A percentile compares a stretch with the other conserved stretches of the same genome.
Conservation (phyloP, 2,329 filamentous ascomycete species). For the Colletotrichum incanum region DNA sequence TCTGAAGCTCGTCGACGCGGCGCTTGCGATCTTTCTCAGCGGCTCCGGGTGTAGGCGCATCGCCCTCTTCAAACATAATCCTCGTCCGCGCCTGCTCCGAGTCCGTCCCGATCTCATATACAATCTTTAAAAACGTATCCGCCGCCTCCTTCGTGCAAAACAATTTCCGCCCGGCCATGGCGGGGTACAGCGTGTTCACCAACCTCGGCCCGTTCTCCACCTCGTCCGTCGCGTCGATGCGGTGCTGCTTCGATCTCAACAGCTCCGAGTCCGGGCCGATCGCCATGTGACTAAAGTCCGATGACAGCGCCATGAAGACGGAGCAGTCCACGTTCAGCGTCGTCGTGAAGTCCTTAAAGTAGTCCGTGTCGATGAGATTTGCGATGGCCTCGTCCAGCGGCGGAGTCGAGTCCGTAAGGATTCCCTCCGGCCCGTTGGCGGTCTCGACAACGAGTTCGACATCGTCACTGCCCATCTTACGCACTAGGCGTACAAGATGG, state of each 20-base stretch:
- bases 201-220: conserved; percentile 44
- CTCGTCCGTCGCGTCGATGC: conserved; percentile 55
- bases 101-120: conserved; percentile 55
- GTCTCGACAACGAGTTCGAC: conserved; percentile 54
- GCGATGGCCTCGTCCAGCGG: conserved; percentile 48
- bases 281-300: conserved; percentile 56
- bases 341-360: conserved; percentile 52
- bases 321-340: conserved; percentile 60
- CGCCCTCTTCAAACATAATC: conserved; percentile 48
- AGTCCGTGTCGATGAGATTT: conserved; percentile 50
- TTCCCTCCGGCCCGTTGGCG: conserved; percentile 42
- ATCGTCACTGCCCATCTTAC: conserved; percentile 48
- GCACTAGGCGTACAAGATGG: conserved; percentile 51
- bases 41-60: conserved; percentile 25
- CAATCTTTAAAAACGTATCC: conserved; percentile 55
- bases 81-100: conserved; percentile 55
- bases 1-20: conserved; percentile 50
- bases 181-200: conserved; percentile 51
- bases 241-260: conserved; percentile 52
- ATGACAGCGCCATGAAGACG: conserved; percentile 58
- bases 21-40: conserved; percentile 24
- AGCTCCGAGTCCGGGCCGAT: conserved; percentile 47
- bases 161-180: conserved; percentile 51
- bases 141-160: conserved; percentile 58
- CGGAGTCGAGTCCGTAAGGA: conserved; percentile 48